Evolutionary conservation across 192 early-diverging fungal genomes (phyloP).

Genomic region (Backusella macrospora): DNA sequence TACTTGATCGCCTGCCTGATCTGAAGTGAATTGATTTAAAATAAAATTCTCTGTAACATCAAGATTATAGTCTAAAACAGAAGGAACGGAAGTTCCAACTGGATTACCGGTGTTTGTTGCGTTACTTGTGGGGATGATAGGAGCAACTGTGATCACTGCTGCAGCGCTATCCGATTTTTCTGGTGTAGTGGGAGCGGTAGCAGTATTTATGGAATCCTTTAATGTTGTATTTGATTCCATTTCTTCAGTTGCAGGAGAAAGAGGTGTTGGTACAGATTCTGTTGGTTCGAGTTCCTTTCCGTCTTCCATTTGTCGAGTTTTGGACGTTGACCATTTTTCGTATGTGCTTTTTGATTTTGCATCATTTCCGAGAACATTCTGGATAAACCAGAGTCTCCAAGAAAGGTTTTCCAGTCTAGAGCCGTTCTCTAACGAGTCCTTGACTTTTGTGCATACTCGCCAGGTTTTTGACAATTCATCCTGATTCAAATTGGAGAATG

Average conservation of each 20-base stretch:
- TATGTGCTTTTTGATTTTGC: constrained; percentile 7
- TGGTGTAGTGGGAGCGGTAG: too few relatives aligned
- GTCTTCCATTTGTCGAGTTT: constrained; percentile 11
- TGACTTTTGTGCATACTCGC: constrained; percentile 83
- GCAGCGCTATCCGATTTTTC: neutral
- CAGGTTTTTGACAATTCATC: constrained; percentile 76
- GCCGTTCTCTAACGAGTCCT: constrained; percentile 79
- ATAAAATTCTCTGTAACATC: constrained; percentile 35
- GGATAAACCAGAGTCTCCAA: constrained; percentile 84
- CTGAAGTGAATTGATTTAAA: constrained; percentile 50
- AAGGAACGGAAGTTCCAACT: neutral
- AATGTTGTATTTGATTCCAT: neutral
- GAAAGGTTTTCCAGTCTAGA: constrained; percentile 81
- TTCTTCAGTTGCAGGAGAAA: neutral
- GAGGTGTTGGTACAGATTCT: neutral
- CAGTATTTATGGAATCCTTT: neutral
- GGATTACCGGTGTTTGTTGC: neutral
- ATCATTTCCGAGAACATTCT: constrained; percentile 47
- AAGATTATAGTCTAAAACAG: neutral
- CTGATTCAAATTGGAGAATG: constrained; percentile 69
- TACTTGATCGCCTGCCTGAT: constrained; percentile 45
- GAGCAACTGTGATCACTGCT: neutral
- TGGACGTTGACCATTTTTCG: neutral
- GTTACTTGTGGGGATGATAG: neutral
- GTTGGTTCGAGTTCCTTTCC: neutral